Evolutionary conservation across 148 eudicot species (phyloP).

Genomic region (Rhododendron mucronatum): DNA sequence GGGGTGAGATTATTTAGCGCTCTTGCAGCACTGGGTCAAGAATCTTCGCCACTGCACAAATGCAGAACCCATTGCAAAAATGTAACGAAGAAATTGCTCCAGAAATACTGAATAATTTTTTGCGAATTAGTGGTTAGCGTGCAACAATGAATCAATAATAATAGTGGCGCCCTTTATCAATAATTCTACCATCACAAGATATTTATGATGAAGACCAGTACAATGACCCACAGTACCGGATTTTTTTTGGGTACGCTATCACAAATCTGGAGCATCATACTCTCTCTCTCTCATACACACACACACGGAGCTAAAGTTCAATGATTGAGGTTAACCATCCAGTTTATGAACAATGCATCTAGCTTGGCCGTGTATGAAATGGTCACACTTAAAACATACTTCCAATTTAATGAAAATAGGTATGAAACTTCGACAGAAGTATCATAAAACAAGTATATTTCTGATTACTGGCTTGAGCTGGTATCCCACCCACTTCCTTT

Average conservation of each 20-base stretch:
- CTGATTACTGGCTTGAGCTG: constrained; percentile 10
- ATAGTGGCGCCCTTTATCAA: not conserved
- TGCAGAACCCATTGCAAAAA: too few relatives aligned
- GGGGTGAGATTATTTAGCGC: too few relatives aligned
- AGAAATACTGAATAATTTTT: too few relatives aligned
- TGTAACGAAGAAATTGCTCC: not conserved
- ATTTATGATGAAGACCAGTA: not conserved
- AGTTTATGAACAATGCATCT: not conserved
- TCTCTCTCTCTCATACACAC: not conserved
- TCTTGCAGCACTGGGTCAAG: too few relatives aligned
- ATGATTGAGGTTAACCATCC: not conserved
- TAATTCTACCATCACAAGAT: not conserved
- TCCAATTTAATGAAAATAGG: not conserved
- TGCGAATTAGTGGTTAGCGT: too few relatives aligned
- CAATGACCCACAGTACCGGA: not conserved
- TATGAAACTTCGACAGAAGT: not conserved
- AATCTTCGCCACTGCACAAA: too few relatives aligned
- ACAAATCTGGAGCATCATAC: not conserved
- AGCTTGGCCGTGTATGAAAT: not conserved
- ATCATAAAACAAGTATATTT: not conserved
- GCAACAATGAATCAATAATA: not conserved
- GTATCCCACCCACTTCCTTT: constrained; percentile 23
- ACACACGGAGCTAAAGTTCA: not conserved
- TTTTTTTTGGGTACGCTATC: not conserved
- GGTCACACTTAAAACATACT: not conserved